A percentile compares a stretch with the other conserved stretches of the same genome.
Conservation (phyloP, 768 basidiomycete genomes). For the Mycena olivaceomarginata region DNA sequence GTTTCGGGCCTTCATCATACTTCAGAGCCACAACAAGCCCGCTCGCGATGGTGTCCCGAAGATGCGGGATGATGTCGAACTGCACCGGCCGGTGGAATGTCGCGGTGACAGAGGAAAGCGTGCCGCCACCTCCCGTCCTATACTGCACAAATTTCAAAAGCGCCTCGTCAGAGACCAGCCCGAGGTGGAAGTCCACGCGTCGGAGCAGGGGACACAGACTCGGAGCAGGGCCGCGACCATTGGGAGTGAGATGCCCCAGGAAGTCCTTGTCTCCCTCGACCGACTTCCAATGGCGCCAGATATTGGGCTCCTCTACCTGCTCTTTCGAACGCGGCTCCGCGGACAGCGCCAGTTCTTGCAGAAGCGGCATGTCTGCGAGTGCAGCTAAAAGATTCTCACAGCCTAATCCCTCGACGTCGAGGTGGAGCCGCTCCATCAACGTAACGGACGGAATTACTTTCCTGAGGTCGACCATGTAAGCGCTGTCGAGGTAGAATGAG, state of each 20-base stretch:
- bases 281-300: conserved; percentile 4
- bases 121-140: background rate
- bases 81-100: background rate
- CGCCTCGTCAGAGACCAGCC: background rate
- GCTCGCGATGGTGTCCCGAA: background rate
- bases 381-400: background rate
- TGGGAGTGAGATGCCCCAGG: background rate
- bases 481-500: background rate
- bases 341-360: background rate
- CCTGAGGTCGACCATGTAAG: background rate
- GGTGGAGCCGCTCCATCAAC: background rate
- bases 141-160: background rate
- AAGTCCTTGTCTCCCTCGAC: background rate
- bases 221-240: background rate
- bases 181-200: background rate
- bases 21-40: background rate
- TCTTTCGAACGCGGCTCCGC: conserved; percentile 1
- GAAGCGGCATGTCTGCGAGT: conserved; percentile 1
- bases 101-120: background rate
- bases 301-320: conserved; percentile 5
- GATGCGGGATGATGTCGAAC: background rate
- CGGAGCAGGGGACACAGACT: conserved; percentile 2
- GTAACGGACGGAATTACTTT: background rate
- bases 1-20: no score
- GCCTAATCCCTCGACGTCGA: conserved; percentile 6